Evolutionary conservation across 1,139 yeast species (phyloP).

Genomic region (Scheffersomyces illinoinensis): DNA sequence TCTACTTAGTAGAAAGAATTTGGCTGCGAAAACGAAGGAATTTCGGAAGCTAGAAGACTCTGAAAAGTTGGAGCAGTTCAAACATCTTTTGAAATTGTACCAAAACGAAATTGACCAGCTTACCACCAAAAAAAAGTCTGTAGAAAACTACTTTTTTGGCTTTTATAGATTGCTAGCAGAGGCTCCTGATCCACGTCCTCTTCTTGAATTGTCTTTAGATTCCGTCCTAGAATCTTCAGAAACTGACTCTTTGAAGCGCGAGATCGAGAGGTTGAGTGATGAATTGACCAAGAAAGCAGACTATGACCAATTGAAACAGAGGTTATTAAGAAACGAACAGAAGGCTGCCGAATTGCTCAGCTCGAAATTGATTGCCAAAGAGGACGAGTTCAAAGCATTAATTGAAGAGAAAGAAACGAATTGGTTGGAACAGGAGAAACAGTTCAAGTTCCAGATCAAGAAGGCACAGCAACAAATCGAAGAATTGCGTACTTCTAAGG

Average conservation of each 20-base stretch:
- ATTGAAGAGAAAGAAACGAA: conserved; percentile 65
- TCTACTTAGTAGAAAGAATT: conserved; percentile 65
- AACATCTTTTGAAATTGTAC: conserved; percentile 71
- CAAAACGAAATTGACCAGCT: conserved; percentile 86
- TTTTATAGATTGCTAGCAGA: conserved; percentile 78
- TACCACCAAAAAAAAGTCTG: conserved; percentile 72
- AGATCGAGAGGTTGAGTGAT: conserved; percentile 58
- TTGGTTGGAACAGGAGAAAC: conserved; percentile 55
- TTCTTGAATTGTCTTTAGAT: conserved; percentile 70
- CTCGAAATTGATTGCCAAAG: conserved; percentile 53
- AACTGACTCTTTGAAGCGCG: conserved; percentile 50
- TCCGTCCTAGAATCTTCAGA: conserved; percentile 64
- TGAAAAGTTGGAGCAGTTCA: conserved; percentile 66
- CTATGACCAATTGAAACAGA: conserved; percentile 70
- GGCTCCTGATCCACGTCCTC: conserved; percentile 90
- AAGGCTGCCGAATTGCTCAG: conserved; percentile 54
- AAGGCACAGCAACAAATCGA: conserved; percentile 51
- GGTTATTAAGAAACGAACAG: conserved; percentile 59
- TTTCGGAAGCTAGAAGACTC: conserved; percentile 71
- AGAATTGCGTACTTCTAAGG: conserved; percentile 56
- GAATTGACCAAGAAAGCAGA: conserved; percentile 70
- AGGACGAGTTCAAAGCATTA: conserved; percentile 58
- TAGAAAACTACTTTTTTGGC: conserved; percentile 73
- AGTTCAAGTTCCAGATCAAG: conserved; percentile 42
- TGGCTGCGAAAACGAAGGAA: conserved; percentile 80